Base-by-base conservation (phyloP, 768 basidiomycete species). In the Tremella yokohamensis region DNA sequence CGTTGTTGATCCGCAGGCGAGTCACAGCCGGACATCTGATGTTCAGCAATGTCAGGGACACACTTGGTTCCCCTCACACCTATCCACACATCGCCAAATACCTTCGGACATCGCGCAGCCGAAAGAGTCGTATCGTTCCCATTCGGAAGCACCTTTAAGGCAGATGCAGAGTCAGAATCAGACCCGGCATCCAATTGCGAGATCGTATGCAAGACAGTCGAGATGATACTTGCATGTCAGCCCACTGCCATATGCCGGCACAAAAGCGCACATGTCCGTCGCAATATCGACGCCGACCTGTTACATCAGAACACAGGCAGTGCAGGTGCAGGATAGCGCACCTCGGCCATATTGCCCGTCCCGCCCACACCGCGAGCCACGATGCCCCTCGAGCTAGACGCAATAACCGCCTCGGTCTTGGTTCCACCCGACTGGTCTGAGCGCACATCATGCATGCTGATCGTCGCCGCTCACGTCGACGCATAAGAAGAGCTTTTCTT, bases 321-420 rank as follows among this genome's bases (percentile, higher is more conserved):
- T 20, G 13, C 4, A 37, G 16, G 34, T 40, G 26, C 7, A 24
- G 1, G 42, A 25, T 20, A 11, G 29, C 85, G 81, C 67, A 90
- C 84, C 77, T 89, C 89, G 20, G 88, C 82, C 76, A 88, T 88
- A 77, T 94, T 94, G 64, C 90, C 90, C 0, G 88, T 87, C 1
- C 89, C 89, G 8, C 84, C 84, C 16, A 79, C 74, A 1, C 84
- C 88, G 44, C 86, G 84, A 0, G 85, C 85, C 44, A 89, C 57
- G 64, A 89, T 81, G 3, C 78, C 76, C 61, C 89, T 87, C 1
- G 79, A 62, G 18, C 71, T 64, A 70, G 85, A 80, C 59, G 81
- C 80, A 73, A 93, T 83, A 58, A 83, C 87, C 6, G 83, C 87
- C 24, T 86, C 83, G 9, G 91, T 91, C 79, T 93, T 94, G 44